Percentiles rank a stretch among this genome's conserved stretches.
Evolutionary conservation across 2,329 filamentous ascomycete genomes (phyloP).

Genomic region (Diaporthe nobilis): DNA sequence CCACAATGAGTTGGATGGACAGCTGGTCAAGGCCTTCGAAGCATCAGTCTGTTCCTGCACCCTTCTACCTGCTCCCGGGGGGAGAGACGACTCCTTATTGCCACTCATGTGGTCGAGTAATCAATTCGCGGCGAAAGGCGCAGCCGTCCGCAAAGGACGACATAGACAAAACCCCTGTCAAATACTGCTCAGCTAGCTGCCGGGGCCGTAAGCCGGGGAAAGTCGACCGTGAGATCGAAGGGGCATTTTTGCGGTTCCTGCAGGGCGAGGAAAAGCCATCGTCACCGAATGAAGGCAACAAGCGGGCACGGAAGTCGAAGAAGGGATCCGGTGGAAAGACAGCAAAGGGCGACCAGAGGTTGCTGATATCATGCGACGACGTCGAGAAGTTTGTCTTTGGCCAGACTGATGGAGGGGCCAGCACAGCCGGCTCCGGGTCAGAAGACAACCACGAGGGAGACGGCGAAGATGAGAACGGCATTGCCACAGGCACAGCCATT

Average conservation of each 20-base stretch:
- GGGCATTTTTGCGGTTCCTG: constrained; percentile 58
- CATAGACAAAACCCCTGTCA: constrained; percentile 50
- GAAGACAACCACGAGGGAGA: constrained; percentile 52
- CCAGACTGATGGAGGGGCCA: constrained; percentile 56
- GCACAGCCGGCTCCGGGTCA: constrained; percentile 54
- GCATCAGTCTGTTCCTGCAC: constrained; percentile 61
- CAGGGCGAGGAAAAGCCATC: constrained; percentile 37
- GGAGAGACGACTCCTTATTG: constrained; percentile 68
- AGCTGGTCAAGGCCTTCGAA: constrained; percentile 58
- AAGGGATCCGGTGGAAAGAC: constrained; percentile 50
- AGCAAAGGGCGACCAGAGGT: constrained; percentile 64
- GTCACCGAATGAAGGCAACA: constrained; percentile 23
- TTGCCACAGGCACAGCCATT: not conserved
- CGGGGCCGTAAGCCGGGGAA: constrained; percentile 64
- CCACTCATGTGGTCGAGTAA: constrained; percentile 69
- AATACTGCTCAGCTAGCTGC: constrained; percentile 72
- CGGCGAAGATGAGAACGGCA: constrained; percentile 42
- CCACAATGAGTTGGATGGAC: constrained; percentile 59
- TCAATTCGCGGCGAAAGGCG: constrained; percentile 54
- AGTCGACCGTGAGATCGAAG: constrained; percentile 67
- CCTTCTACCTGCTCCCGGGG: constrained; percentile 65
- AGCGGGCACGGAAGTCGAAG: constrained; percentile 25
- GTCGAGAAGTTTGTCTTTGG: constrained; percentile 67
- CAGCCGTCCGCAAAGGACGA: constrained; percentile 4
- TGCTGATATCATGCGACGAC: constrained; percentile 63